These are phyloP conservation scores for Clavispora carvajalis DNA, from an alignment of 805 yeast species.

Conservation along the genomic window DNA sequence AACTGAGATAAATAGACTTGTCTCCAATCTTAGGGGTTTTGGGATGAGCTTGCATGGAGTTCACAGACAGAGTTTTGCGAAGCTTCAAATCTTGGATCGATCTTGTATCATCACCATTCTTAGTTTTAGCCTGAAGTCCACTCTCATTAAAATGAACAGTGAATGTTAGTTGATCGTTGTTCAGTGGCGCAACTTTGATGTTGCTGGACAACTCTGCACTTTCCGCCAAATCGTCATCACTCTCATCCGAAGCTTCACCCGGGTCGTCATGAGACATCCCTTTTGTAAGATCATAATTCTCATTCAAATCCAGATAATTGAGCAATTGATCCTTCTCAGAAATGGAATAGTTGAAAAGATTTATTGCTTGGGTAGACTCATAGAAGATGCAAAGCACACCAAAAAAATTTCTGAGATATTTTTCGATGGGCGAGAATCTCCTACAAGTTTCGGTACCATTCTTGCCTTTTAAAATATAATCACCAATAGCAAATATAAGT, in stretches of 20 bases:
- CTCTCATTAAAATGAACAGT: constrained; percentile 22
- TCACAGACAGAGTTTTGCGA: too few species aligned
- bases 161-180: constrained; percentile 16
- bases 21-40: constrained; percentile 10
- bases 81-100: not conserved
- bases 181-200: constrained; percentile 11
- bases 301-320: constrained; percentile 43
- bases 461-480: constrained; percentile 12
- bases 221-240: constrained; percentile 12
- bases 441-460: not conserved
- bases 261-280: constrained; percentile 1
- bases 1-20: constrained; percentile 34
- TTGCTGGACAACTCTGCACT: constrained; percentile 11
- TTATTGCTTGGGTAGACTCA: constrained; percentile 46
- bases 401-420: constrained; percentile 25
- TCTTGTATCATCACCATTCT: not conserved
- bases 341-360: constrained; percentile 41
- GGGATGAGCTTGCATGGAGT: too few species aligned
- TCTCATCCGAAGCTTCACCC: constrained; percentile 4
- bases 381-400: constrained; percentile 33
- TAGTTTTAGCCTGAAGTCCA: not conserved
- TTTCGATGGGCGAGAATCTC: constrained; percentile 12
- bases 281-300: constrained; percentile 27
- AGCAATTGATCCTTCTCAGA: constrained; percentile 27
- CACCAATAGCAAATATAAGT: constrained; percentile 35